Percentiles rank a stretch among this genome's conserved stretches.
Evolutionary conservation across 306 rosid species (phyloP).

Genomic region (Canavalia ensiformis): DNA sequence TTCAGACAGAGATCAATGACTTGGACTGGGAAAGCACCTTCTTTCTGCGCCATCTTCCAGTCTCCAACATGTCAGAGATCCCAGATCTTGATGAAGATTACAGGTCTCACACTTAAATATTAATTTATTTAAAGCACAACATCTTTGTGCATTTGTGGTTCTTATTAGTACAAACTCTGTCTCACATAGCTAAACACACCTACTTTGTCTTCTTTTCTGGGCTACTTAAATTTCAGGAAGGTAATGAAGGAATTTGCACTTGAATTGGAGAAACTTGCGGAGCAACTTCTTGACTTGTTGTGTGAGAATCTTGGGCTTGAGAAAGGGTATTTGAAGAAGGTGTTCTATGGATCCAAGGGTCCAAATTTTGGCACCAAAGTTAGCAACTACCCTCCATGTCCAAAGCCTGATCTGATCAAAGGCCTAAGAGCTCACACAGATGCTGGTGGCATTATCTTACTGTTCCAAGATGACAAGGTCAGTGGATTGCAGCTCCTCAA

Average conservation of each 20-base stretch:
- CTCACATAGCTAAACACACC: neutral
- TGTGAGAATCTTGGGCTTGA: constrained; percentile 95
- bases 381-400: constrained; percentile 96
- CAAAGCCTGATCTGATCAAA: constrained; percentile 89
- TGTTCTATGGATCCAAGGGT: constrained; percentile 82
- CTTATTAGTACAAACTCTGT: neutral
- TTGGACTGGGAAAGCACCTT: constrained; percentile 97
- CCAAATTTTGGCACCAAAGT: constrained; percentile 95
- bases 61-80: constrained; percentile 72
- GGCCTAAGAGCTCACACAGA: constrained; percentile 98
- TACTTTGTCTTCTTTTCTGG: neutral
- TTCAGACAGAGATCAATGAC: constrained; percentile 70
- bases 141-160: neutral
- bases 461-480: constrained; percentile 96
- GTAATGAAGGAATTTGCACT: constrained; percentile 78
- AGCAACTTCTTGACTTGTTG: constrained; percentile 76
- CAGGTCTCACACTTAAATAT: constrained; percentile 53
- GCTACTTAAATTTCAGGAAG: constrained; percentile 53
- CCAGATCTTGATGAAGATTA: constrained; percentile 75
- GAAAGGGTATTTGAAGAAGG: constrained; percentile 83
- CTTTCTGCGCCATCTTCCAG: constrained; percentile 88
- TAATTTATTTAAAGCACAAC: neutral
- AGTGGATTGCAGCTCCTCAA: constrained; percentile 97
- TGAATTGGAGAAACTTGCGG: constrained; percentile 82
- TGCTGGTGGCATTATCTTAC: constrained; percentile 95